phyloP scores from a whole-genome alignment of 2,329 filamentous ascomycete genomes.

The Knufia petricola region DNA sequence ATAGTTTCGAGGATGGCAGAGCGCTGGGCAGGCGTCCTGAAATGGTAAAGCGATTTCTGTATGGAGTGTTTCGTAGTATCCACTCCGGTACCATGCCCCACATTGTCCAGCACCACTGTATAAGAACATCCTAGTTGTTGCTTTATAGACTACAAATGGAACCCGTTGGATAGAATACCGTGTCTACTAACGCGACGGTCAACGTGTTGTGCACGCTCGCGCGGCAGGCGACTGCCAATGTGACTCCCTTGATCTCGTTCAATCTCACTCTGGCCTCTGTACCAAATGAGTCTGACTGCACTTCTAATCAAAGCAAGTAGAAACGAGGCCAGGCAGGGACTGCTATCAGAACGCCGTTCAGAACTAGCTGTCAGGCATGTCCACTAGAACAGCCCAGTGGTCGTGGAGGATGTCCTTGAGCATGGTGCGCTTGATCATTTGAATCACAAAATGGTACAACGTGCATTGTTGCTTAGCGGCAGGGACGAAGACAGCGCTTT shows the following conservation, averaged over 20 bases:
- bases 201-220: not conserved
- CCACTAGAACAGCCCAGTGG: conserved; percentile 47
- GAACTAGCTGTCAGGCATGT: conserved; percentile 46
- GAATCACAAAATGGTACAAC: conserved; percentile 50
- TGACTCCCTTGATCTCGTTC: not conserved
- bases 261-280: not conserved
- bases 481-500: conserved; percentile 47
- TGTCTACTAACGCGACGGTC: not conserved
- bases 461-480: conserved; percentile 44
- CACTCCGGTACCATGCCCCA: not conserved
- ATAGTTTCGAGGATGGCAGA: not conserved
- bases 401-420: conserved; percentile 45
- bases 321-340: conserved; percentile 8
- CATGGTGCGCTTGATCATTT: conserved; percentile 45
- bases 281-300: not conserved
- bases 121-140: too few relatives aligned
- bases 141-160: too few relatives aligned
- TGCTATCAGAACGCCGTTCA: conserved; percentile 35
- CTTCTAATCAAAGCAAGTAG: not conserved
- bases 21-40: not conserved
- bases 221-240: not conserved
- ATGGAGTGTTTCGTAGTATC: not conserved
- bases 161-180: too few relatives aligned
- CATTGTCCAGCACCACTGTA: too few relatives aligned
- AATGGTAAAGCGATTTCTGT: not conserved